Conservation (phyloP, 345 rosid species). For the Pugionium cornutum region DNA sequence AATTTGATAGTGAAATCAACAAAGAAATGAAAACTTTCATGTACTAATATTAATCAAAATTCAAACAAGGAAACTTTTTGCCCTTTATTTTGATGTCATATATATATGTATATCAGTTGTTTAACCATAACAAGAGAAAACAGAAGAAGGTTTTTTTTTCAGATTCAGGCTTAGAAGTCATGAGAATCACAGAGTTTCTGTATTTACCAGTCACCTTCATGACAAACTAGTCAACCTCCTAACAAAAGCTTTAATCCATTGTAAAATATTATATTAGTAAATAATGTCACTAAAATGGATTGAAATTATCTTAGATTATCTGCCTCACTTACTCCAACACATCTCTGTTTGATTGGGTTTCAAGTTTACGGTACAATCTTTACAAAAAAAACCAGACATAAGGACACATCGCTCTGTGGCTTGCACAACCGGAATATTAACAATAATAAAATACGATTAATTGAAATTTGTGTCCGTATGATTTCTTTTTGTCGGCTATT, state of each 20-base stretch:
- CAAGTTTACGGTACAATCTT: constrained; percentile 15
- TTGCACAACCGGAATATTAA: neutral
- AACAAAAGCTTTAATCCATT: neutral
- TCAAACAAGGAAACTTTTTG: no score
- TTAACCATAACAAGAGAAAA: neutral
- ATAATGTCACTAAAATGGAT: neutral
- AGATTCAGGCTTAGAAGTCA: neutral
- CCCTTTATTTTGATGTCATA: no score
- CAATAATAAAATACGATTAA: neutral
- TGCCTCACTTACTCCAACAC: constrained; percentile 1
- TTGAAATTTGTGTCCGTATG: no score
- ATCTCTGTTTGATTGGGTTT: constrained; percentile 12
- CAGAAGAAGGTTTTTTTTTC: neutral
- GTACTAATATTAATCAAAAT: no score
- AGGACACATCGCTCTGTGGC: constrained; percentile 13
- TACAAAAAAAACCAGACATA: neutral
- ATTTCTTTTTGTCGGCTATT: no score
- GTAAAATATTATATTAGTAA: neutral
- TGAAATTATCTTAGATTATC: neutral
- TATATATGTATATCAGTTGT: no score
- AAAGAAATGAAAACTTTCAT: no score
- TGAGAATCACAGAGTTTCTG: neutral
- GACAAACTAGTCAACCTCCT: constrained; percentile 6
- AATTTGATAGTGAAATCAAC: no score
- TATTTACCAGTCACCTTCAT: neutral